Evolutionary conservation across 306 rosid genomes (phyloP), one percentile per base, ranked within the genome.

Genomic region (Medicago lupulina): DNA sequence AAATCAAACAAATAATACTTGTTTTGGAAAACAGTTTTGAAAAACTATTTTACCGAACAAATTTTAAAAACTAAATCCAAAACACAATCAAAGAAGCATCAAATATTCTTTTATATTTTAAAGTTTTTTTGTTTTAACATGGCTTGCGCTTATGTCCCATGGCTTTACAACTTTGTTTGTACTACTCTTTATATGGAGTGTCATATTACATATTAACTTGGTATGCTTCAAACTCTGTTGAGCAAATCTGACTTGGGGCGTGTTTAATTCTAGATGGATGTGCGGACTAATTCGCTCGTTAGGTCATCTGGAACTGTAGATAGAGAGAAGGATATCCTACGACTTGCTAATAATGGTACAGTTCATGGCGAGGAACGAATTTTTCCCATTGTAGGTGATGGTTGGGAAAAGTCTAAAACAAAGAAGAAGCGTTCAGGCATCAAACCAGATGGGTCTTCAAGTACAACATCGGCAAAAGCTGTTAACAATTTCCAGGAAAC

Each of bases 321-420:
- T 68, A 92, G 92, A 81, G 94, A 90, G 18, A 90, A 93, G 76
- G 98, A 88, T 51, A 84, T 89, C 70, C 70, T 57, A 79, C 83
- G 91, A 78, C 78, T 86, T 87, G 85, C 93, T 77, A 87, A 74
- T 82, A 81, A 82, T 82, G 87, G 91, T 74, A 82, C 88, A 8
- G 81, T 82, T 83, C 92, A 84, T 76, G 92, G 90, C 18, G 96
- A 93, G 74, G 98, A 88, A 77, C 87, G 94, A 18, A 79, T 81
- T 85, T 86, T 88, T 82, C 83, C 91, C 9, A 82, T 87, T 59
- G 91, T 94, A 51, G 91, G 83, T 75, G 98, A 88, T 80, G 92
- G 96, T 73, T 92, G 98, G 98, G 98, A 92, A 68, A 92, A 90
- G 86, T 83, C 91, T 71, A 92, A 92, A 87, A 90, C 90, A 91